Base-by-base conservation (phyloP, 495 filamentous ascomycete genomes). In the Hapsidospora chrysogenum region DNA sequence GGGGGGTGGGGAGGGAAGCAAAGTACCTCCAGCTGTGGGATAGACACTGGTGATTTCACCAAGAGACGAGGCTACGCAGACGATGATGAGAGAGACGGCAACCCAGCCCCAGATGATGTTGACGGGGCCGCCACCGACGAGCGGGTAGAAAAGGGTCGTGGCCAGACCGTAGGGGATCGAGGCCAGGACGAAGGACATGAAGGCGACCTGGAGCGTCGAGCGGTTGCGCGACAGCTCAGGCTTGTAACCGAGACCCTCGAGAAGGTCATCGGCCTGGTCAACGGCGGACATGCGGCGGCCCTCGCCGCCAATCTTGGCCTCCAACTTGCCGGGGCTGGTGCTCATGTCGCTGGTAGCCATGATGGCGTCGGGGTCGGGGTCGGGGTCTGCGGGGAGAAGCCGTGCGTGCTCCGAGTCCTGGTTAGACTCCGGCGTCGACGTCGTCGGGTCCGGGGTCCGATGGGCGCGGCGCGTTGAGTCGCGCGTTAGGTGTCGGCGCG, bases 101-200 rank as follows among this genome's bases (percentile, higher is more conserved):
- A 68, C 45, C 66, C 66, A 71, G 30, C 66, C 65, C 74, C 74
- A 80, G 49, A 80, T 67, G 36, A 79, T 70, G 33, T 68, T 69
- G 4, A 73, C 74, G 6, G 72, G 67, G 19, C 74, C 70, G 34
- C 77, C 75, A 44, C 71, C 69, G 31, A 67, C 62, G 30, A 82
- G 61, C 11, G 73, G 72, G 44, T 78, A 78, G 56, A 71, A 77
- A 27, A 82, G 52, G 35, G 77, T 82, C 20, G 77, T 80, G 43
- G 69, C 71, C 20, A 79, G 63, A 28, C 77, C 77, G 42, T 74
- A 82, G 11, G 77, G 77, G 28, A 66, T 64, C 9, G 58, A 59
- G 22, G 61, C 61, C 14, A 66, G 57, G 33, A 70, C 64, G 38
- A 71, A 70, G 33, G 61, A 66, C 66, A 70, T 70, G 52, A 70